Evolutionary conservation across 306 rosid genomes (phyloP).

Genomic region (Chamaecrista fasciculata): DNA sequence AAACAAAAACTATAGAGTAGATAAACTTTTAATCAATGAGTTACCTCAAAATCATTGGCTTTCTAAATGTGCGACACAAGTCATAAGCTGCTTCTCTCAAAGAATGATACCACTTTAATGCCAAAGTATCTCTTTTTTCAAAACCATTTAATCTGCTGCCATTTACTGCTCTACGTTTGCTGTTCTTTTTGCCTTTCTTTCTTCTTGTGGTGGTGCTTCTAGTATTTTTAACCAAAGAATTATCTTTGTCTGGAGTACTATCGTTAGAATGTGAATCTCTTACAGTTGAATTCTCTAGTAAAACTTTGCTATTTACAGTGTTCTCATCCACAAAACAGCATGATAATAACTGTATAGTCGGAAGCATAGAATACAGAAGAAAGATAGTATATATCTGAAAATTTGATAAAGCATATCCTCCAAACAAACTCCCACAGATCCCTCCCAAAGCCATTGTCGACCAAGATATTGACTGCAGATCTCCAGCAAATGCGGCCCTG

Average conservation of each 20-base stretch:
- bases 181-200: slow-evolving; percentile 48
- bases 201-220: slow-evolving; percentile 43
- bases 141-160: slow-evolving; percentile 30
- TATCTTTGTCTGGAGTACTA: slow-evolving; percentile 38
- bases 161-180: slow-evolving; percentile 34
- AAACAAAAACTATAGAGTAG: neutral
- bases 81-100: slow-evolving; percentile 58
- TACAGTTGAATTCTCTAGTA: slow-evolving; percentile 32
- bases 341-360: slow-evolving; percentile 70
- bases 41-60: slow-evolving; percentile 84
- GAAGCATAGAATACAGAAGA: slow-evolving; percentile 68
- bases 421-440: slow-evolving; percentile 74
- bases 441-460: slow-evolving; percentile 88
- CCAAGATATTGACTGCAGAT: slow-evolving; percentile 82
- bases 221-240: slow-evolving; percentile 35
- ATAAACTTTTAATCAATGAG: neutral
- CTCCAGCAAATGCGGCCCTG: slow-evolving; percentile 82
- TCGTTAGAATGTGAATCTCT: slow-evolving; percentile 32
- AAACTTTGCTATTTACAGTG: slow-evolving; percentile 37
- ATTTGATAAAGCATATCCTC: slow-evolving; percentile 75
- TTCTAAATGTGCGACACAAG: slow-evolving; percentile 57
- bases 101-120: slow-evolving; percentile 54
- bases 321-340: slow-evolving; percentile 69
- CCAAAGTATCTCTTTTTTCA: slow-evolving; percentile 41
- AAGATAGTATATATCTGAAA: slow-evolving; percentile 56